These are phyloP conservation scores for Acaromyces ingoldii DNA, from an alignment of 1,284 basidiomycete genomes.

Conservation along the genomic window DNA sequence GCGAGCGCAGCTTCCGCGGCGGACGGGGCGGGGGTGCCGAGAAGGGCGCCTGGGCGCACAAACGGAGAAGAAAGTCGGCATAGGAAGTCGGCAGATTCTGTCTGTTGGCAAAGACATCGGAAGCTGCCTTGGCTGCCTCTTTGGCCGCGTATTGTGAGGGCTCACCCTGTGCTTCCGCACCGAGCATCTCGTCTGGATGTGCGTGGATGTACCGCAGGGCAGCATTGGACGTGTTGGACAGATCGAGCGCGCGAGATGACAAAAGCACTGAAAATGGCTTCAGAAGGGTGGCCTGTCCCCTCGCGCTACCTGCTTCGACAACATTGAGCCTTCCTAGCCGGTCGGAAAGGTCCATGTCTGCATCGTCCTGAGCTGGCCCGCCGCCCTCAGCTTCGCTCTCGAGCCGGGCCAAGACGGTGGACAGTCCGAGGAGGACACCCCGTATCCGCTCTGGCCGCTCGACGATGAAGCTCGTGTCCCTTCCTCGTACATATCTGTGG, in stretches of 20 bases:
- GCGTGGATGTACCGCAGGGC: neutral
- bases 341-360: neutral
- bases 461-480: conserved; percentile 44
- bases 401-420: conserved; percentile 15
- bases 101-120: neutral
- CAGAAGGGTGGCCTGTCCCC: neutral
- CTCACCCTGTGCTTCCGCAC: neutral
- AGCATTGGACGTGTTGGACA: neutral
- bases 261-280: neutral
- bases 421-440: conserved; percentile 40
- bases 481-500: conserved; percentile 43
- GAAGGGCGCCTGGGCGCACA: conserved; percentile 5
- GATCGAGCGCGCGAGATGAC: too few species aligned
- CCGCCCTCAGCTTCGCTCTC: neutral
- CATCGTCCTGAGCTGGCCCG: neutral
- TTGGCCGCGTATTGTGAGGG: too few species aligned
- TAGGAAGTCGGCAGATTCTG: neutral
- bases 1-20: neutral
- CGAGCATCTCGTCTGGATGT: neutral
- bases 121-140: neutral
- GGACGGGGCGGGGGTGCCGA: neutral
- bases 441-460: conserved; percentile 48
- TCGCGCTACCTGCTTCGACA: neutral
- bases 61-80: neutral
- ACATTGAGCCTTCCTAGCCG: neutral